These are phyloP conservation scores for Astrothelium macrocarpum DNA, from an alignment of 495 filamentous ascomycete species.

Conservation along the genomic window DNA sequence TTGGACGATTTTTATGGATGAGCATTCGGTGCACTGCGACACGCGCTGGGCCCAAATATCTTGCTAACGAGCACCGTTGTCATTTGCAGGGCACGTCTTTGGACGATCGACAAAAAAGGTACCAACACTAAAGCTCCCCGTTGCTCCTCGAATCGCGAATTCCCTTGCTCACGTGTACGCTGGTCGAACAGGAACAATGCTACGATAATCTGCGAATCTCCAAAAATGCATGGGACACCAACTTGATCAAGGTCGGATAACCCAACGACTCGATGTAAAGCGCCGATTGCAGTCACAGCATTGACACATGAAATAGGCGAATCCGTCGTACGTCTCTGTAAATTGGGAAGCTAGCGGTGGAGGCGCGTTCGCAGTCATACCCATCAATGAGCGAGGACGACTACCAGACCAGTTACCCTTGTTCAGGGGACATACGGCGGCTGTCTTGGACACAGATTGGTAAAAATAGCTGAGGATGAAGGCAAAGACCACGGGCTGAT, in stretches of 20 bases:
- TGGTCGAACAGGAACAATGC: conserved; percentile 58
- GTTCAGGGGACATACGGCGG: conserved; percentile 90
- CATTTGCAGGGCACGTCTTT: conserved; percentile 81
- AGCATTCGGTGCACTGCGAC: not conserved
- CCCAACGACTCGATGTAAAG: not conserved
- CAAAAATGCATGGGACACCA: conserved; percentile 97
- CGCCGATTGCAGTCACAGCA: too few relatives aligned
- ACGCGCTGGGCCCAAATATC: not conserved
- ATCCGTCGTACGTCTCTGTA: conserved; percentile 90
- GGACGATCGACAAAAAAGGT: conserved; percentile 88
- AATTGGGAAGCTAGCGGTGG: conserved; percentile 98
- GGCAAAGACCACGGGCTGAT: conserved; percentile 27
- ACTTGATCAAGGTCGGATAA: conserved; percentile 74
- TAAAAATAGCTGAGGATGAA: conserved; percentile 32
- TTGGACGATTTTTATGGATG: not conserved
- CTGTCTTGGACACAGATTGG: conserved; percentile 97
- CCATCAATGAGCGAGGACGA: conserved; percentile 76
- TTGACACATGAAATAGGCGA: conserved; percentile 49
- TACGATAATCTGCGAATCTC: conserved; percentile 95
- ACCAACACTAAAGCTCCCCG: conserved; percentile 20
- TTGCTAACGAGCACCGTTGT: conserved; percentile 17
- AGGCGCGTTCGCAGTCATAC: conserved; percentile 94
- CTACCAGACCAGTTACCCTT: conserved; percentile 87
- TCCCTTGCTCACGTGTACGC: conserved; percentile 9
- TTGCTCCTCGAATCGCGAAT: not conserved